Conservation (phyloP, 2,329 filamentous ascomycete genomes). For the Sphaerulina vaccinii region DNA sequence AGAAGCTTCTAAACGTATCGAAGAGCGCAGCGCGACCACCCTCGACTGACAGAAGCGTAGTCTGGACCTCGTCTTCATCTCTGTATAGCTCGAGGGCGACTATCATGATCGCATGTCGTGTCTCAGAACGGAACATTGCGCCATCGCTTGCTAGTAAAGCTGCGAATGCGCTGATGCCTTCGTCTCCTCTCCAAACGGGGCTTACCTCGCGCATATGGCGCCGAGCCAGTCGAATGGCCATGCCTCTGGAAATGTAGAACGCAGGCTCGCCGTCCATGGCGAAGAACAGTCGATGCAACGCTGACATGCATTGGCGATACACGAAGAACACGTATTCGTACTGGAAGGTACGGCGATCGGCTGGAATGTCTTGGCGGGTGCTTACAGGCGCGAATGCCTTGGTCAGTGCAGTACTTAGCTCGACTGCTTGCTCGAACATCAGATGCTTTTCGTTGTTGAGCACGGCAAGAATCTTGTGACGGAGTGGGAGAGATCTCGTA, state of each 20-base stretch:
- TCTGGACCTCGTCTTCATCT: conserved; percentile 11
- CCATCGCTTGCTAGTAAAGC: conserved; percentile 9
- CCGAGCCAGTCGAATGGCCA: conserved; percentile 14
- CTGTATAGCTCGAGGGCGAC: conserved; percentile 16
- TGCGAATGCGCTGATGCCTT: conserved; percentile 3
- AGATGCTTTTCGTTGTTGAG: conserved; percentile 14
- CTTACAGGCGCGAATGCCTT: conserved; percentile 16
- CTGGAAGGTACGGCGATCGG: conserved; percentile 10
- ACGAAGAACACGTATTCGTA: conserved; percentile 18
- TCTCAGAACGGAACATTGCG: conserved; percentile 16
- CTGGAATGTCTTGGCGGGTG: conserved; percentile 5
- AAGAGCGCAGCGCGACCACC: conserved; percentile 6
- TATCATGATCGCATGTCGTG: conserved; percentile 14
- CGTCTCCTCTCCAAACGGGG: not conserved
- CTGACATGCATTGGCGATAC: conserved; percentile 13
- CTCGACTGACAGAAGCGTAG: conserved; percentile 4
- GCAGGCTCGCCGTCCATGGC: conserved; percentile 12
- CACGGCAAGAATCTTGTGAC: conserved; percentile 16
- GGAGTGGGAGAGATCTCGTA: conserved; percentile 5
- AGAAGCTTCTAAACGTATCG: conserved; percentile 1
- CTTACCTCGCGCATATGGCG: conserved; percentile 12
- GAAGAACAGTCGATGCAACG: conserved; percentile 17
- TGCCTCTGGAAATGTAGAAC: conserved; percentile 16
- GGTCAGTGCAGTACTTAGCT: conserved; percentile 16
- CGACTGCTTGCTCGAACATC: conserved; percentile 15